Base-by-base conservation (phyloP, 2,329 filamentous ascomycete species). In the Aspergillus uvarum region DNA sequence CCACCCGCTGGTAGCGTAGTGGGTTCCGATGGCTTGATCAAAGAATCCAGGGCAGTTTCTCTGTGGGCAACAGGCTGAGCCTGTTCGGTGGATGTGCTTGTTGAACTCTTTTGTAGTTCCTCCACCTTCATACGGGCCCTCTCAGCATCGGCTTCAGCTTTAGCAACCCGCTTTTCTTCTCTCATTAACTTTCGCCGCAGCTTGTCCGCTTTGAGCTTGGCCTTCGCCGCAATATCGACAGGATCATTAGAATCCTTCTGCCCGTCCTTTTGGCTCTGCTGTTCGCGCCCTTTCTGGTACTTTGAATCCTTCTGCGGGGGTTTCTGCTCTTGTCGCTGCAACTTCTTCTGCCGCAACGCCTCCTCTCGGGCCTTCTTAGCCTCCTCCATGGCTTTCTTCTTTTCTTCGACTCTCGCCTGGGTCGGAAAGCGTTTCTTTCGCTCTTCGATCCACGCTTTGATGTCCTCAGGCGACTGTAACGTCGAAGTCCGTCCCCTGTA, bases 391-490 rank as follows among this genome's bases (percentile, higher is more conserved):
- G 83, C 85, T 71, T 85, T 85, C 70, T 85, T 85, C 72, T 83
- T 87, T 70, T 87, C 85, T 65, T 85, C 74, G 29, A 75, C 82
- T 58, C 90, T 87, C 60, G 86, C 85, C 72, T 86, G 85, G 2
- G 93, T 97, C 2, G 94, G 94, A 72, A 86, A 98, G 54, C 89
- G 88, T 65, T 86, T 89, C 71, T 84, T 89, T 60, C 94, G 87
- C 74, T 96, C 92, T 53, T 87, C 87, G 63, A 96, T 86, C 87
- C 92, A 98, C 6, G 86, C 85, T 24, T 86, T 84, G 58, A 97
- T 82, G 70, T 97, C 92, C 60, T 85, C 85, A 16, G 82, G 73
- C 6, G 81, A 81, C 56, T 81, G 79, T 24, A 89, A 72, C 0
- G 78, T 82, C 3, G 83, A 72, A 49, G 83, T 80, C 67, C 81